Conservation (phyloP, 1,139 yeast species). For the Candida glucosophila region DNA sequence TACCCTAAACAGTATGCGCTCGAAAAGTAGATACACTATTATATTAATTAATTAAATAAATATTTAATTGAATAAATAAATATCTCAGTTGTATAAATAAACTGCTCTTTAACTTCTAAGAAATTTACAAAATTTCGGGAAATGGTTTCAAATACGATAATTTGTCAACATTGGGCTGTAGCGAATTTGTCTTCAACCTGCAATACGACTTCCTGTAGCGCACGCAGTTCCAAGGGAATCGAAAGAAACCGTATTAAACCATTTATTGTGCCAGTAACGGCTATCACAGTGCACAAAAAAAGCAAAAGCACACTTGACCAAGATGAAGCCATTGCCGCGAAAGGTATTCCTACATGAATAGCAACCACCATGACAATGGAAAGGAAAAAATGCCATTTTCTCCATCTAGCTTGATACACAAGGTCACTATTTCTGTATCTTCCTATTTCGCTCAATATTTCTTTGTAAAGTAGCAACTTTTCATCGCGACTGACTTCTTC, state of each 20-base stretch:
- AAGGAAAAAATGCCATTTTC: slow-evolving; percentile 53
- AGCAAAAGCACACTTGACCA: slow-evolving; percentile 57
- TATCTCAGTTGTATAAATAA: too few species aligned
- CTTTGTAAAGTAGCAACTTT: slow-evolving; percentile 39
- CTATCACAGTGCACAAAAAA: slow-evolving; percentile 40
- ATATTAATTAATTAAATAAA: too few species aligned
- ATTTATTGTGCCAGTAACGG: slow-evolving; percentile 61
- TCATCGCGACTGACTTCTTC: slow-evolving; percentile 9
- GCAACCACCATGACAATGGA: slow-evolving; percentile 46
- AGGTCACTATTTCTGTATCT: slow-evolving; percentile 47
- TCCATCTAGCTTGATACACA: slow-evolving; percentile 54
- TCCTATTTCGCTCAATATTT: slow-evolving; percentile 46
- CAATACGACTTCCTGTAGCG: slow-evolving; percentile 57
- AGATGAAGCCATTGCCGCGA: slow-evolving; percentile 47
- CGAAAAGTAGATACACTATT: too few species aligned
- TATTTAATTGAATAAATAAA: too few species aligned
- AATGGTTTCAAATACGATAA: too few species aligned
- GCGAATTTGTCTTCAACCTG: slow-evolving; percentile 44
- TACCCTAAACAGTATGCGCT: too few species aligned
- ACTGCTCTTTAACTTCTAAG: too few species aligned
- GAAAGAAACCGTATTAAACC: slow-evolving; percentile 76
- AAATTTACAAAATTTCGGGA: too few species aligned
- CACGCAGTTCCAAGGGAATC: slow-evolving; percentile 72
- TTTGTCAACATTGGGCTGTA: too few species aligned
- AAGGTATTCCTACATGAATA: slow-evolving; percentile 49